Percentiles rank a stretch among this genome's conserved stretches.
phyloP scores from a whole-genome alignment of 352 stramenopile genomes.

The Globisporangium middletonii region DNA sequence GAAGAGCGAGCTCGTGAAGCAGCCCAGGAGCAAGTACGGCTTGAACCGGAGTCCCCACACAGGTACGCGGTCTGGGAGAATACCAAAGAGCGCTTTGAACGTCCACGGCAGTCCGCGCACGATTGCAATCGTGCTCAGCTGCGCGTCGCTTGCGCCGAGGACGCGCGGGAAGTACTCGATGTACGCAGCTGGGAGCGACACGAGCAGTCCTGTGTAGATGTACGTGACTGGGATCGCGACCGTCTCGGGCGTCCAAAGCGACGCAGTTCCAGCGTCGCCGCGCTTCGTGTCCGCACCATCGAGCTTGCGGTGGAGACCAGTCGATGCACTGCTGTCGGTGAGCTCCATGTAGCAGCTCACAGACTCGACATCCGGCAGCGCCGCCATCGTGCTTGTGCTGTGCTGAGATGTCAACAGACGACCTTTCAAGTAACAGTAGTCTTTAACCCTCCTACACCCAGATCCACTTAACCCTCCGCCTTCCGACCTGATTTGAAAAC shows the following conservation, averaged over 20 bases:
- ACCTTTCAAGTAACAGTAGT: no score
- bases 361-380: not conserved
- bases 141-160: conserved; percentile 52
- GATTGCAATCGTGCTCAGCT: conserved; percentile 64
- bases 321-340: not conserved
- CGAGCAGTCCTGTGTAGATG: conserved; percentile 65
- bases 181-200: conserved; percentile 59
- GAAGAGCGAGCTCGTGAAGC: conserved; percentile 50
- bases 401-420: no score
- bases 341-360: conserved; percentile 11
- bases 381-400: not conserved
- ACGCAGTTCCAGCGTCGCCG: conserved; percentile 5
- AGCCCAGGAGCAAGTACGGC: conserved; percentile 71
- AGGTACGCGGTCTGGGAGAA: conserved; percentile 61
- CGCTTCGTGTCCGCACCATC: no score
- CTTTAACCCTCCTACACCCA: no score
- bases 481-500: no score
- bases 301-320: not conserved
- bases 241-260: conserved; percentile 44
- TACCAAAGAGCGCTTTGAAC: conserved; percentile 74
- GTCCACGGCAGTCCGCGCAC: conserved; percentile 69
- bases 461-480: no score
- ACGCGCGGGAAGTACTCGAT: conserved; percentile 73
- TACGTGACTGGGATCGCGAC: conserved; percentile 75
- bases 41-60: conserved; percentile 56